Base-by-base conservation (phyloP, 2,329 filamentous ascomycete genomes). In the Clonostachys rhizophaga region DNA sequence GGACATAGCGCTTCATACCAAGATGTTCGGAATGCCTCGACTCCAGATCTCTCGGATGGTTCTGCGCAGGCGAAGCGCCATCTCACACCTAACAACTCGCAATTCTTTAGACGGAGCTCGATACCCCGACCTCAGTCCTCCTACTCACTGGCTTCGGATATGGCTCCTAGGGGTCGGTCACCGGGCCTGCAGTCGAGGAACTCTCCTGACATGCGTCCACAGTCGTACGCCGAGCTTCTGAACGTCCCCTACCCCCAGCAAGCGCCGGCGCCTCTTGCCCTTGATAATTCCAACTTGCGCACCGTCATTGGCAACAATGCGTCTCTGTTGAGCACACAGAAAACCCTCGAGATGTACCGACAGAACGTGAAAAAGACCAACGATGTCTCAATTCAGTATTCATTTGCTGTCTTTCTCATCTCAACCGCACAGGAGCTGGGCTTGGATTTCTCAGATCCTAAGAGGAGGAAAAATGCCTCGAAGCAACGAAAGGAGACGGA, bases 341-440 rank as follows among this genome's bases (percentile, higher is more conserved):
- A 97, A 69, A 99, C 94, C 2, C 79, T 99, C 43, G 91, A 97
- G 47, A 96, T 97, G 92, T 99, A 99, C 66, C 82, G 92, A 41
- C 86, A 87, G 47, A 99, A 97, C 60, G 89, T 96, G 49, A 97
- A 96, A 72, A 99, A 99, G 73, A 95, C 94, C 4, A 94, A 87
- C 52, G 91, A 96, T 65, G 78, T 86, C 14, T 85, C 87, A 5
- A 88, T 95, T 34, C 91, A 96, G 66, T 97, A 97, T 66, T 94
- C 95, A 33, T 97, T 99, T 68, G 94, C 94, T 3, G 81, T 97
- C 36, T 96, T 95, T 65, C 83, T 99, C 72, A 86, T 97, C 55
- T 89, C 91, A 42, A 86, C 90, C 2, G 91, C 92, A 39, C 87
- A 90, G 62, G 89, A 95, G 61, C 80, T 87, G 61, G 84, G 83